Conservation (phyloP, 345 rosid genomes). For the Gossypium herbaceum region DNA sequence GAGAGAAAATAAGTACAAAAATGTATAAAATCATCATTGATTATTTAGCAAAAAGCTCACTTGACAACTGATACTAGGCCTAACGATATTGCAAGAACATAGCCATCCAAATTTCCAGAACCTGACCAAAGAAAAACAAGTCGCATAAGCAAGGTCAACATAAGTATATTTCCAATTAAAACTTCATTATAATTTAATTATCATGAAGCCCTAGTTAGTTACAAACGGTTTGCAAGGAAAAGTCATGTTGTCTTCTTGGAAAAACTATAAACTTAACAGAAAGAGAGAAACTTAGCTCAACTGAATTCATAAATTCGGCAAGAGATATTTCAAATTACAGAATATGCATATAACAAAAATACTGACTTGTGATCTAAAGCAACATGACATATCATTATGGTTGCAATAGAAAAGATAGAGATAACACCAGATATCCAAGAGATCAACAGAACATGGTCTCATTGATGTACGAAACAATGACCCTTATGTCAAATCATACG, state of each 20-base stretch:
- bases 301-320: not conserved
- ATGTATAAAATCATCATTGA: not conserved
- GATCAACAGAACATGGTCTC: not conserved
- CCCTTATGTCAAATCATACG: not conserved
- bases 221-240: not conserved
- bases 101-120: constrained; percentile 57
- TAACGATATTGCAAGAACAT: constrained; percentile 59
- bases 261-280: not conserved
- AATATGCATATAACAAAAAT: not conserved
- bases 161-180: not conserved
- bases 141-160: constrained; percentile 4
- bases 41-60: constrained; percentile 34
- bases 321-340: not conserved
- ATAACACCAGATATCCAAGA: not conserved
- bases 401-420: not conserved
- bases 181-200: not conserved
- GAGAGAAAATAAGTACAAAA: not conserved
- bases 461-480: not conserved
- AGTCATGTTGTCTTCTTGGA: no score
- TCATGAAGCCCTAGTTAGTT: not conserved
- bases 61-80: constrained; percentile 68
- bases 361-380: constrained; percentile 3
- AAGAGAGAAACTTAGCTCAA: not conserved
- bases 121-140: constrained; percentile 39
- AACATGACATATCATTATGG: not conserved